Evolutionary conservation across 2,329 filamentous ascomycete genomes (phyloP), one percentile per base, ranked within the genome.

Genomic region (Verticillium tricorpus): DNA sequence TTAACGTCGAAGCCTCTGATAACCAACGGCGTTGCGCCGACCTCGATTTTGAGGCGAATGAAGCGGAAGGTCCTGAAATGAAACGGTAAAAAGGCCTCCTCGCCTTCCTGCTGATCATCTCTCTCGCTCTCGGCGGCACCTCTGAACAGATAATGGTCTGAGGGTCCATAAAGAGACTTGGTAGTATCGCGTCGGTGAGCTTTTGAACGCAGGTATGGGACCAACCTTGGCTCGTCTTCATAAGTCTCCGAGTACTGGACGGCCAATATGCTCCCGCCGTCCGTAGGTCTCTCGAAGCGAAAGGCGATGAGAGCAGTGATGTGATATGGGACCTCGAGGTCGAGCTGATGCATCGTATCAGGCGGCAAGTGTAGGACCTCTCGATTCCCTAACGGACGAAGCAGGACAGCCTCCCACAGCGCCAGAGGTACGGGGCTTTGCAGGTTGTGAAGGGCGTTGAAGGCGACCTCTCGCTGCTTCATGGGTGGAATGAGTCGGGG

Each of bases 11-110:
- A 37, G 37, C 56, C 45, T 39, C 61, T 39, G 1, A 67, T 17
- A 6, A 39, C n/a, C 8, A 57, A 32, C 1, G 8, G 17, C 12
- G 34, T 22, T 9, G 55, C 28, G 12, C 32, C 52, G 15, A 60
- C 56, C 0, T 58, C 58, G 9, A 68, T 64, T 17, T 59, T 31
- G 25, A 66, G 22, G n/a, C 40, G 56, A 32, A 65, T 34, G 5
- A 67, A 60, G 19, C 59, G 52, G 12, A 60, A 56, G 15, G 66
- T 67, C 3, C 66, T 58, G 50, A 66, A 68, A 57, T 66, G 67
- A 25, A 67, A 68, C 1, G 67, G 67, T 2, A 62, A 61, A 22
- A 60, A 61, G 8, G 15, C 32, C 25, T 63, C 57, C 11, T 40
- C 50, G 2, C 35, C 35, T 15, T 17, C 45, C 7, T 32, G 19